Evolutionary conservation across 1,284 basidiomycete genomes (phyloP).

Genomic region (Afroboletus lepidellus): DNA sequence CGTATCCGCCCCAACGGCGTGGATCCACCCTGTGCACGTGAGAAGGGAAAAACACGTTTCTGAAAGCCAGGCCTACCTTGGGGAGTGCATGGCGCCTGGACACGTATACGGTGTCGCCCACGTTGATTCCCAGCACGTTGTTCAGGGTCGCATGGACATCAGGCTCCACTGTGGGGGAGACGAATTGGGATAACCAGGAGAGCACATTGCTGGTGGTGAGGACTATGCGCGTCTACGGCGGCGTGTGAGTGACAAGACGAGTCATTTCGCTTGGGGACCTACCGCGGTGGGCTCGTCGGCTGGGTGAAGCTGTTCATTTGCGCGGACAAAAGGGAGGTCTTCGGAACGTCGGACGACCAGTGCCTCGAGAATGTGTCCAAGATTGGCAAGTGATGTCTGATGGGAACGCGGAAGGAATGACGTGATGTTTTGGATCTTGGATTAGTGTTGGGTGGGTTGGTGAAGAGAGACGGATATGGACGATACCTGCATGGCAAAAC

Average conservation of each 20-base stretch:
- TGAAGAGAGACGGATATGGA: constrained; percentile 4
- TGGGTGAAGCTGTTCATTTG: constrained; percentile 36
- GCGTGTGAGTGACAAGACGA: constrained; percentile 12
- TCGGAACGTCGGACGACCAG: constrained; percentile 47
- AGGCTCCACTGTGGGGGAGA: constrained; percentile 29
- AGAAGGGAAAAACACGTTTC: constrained; percentile 14
- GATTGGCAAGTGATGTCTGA: constrained; percentile 36
- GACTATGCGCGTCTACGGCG: constrained; percentile 46
- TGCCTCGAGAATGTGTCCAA: constrained; percentile 53
- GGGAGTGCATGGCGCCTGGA: constrained; percentile 43
- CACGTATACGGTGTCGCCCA: constrained; percentile 51
- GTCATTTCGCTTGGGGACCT: constrained; percentile 13
- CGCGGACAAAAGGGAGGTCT: constrained; percentile 40
- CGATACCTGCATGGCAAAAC: constrained; percentile 80
- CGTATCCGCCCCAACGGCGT: constrained; percentile 79
- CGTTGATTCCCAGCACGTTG: constrained; percentile 25
- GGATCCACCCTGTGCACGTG: constrained; percentile 68
- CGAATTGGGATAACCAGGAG: constrained; percentile 44
- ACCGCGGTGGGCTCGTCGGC: constrained; percentile 38
- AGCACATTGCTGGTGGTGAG: constrained; percentile 43
- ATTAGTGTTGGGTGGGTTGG: constrained; percentile 16
- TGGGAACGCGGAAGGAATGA: constrained; percentile 41
- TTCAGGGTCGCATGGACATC: constrained; percentile 29
- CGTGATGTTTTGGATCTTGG: constrained; percentile 54
- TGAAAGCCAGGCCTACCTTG: constrained; percentile 38